Evolutionary conservation across 352 stramenopile genomes (phyloP), one percentile per base, ranked within the genome.

Genomic region (Globisporangium okanoganense): DNA sequence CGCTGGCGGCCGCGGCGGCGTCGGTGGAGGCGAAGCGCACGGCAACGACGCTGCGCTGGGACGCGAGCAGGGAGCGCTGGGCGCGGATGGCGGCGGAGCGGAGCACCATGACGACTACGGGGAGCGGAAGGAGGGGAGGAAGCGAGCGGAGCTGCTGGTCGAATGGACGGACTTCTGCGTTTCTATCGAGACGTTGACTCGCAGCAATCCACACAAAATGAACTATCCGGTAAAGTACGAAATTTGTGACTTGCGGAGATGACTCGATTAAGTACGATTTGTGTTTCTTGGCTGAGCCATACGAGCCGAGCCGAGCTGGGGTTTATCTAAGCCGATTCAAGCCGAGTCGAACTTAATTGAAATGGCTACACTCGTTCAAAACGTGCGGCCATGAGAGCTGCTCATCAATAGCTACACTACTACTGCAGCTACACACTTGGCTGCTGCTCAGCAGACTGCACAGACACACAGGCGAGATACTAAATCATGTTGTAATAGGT

Each of bases 1-100:
- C 51, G 0, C 59, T 51, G 12, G 64, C 61, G 29, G 62, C 55
- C 2, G 69, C 70, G 1, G 64, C 62, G 27, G 70, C 66, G 50
- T 61, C 56, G 27, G 65, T 51, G 36, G 59, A 72, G 18, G 61
- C 60, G 48, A 67, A 65, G 67, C 67, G 59, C 59, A 58, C 58
- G 43, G 58, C 8, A 31, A 63, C 52, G 36, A 50, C 29, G 61
- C 31, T 56, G 63, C 51, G 53, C 58, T 67, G 27, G 24, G 51
- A 52, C 40, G 36, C 31, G 12, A 61, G 52, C 55, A 64, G 31
- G 41, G 57, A 41, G 57, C 57, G 48, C 57, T 55, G 57, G 2
- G 44, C 31, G 44, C 57, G 48, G 57, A 63, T 38, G 31, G 57
- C 29, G 25, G 48, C 45, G 22, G 57, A 54, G 20, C 57, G 57